A percentile compares a stretch with the other conserved stretches of the same genome.
These are phyloP conservation scores for Exobasidium cylindrosporum DNA, from an alignment of 1,284 basidiomycete species.

Conservation along the genomic window DNA sequence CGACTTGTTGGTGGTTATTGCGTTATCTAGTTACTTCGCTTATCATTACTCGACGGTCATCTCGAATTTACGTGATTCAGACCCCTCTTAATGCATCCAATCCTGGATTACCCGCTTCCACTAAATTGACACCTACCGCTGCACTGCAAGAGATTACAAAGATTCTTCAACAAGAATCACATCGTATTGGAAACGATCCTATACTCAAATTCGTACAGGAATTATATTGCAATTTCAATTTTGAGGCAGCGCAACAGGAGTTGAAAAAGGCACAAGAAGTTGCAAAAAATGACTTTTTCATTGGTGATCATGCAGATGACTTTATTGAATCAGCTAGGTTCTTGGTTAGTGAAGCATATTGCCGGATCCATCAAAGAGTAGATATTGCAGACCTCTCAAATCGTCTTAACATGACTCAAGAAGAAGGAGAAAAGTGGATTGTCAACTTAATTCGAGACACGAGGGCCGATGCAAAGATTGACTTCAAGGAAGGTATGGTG, in stretches of 20 bases:
- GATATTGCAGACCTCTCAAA: slow-evolving; percentile 94
- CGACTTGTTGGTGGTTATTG: slow-evolving; percentile 88
- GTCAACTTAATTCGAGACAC: slow-evolving; percentile 97
- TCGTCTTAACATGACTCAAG: slow-evolving; percentile 81
- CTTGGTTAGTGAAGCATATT: slow-evolving; percentile 93
- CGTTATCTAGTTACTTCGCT: slow-evolving; percentile 91
- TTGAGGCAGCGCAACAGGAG: slow-evolving; percentile 80
- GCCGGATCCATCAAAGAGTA: slow-evolving; percentile 92
- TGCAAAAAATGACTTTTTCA: slow-evolving; percentile 88
- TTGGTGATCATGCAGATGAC: slow-evolving; percentile 81
- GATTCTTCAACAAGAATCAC: slow-evolving; percentile 50
- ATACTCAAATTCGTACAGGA: slow-evolving; percentile 89
- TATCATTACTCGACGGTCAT: slow-evolving; percentile 75
- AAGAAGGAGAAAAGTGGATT: slow-evolving; percentile 98
- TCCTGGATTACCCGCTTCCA: slow-evolving; percentile 40
- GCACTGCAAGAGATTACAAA: slow-evolving; percentile 51
- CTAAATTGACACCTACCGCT: slow-evolving; percentile 47
- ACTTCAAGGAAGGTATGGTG: slow-evolving; percentile 93
- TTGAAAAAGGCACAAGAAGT: slow-evolving; percentile 77
- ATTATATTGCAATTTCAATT: slow-evolving; percentile 88
- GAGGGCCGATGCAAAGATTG: slow-evolving; percentile 94
- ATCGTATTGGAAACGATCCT: slow-evolving; percentile 81
- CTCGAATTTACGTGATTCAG: slow-evolving; percentile 47
- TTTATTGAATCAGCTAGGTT: slow-evolving; percentile 95
- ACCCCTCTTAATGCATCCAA: slow-evolving; percentile 29